Conservation (phyloP, 2,329 filamentous ascomycete genomes). For the Trichoderma polysporum region DNA sequence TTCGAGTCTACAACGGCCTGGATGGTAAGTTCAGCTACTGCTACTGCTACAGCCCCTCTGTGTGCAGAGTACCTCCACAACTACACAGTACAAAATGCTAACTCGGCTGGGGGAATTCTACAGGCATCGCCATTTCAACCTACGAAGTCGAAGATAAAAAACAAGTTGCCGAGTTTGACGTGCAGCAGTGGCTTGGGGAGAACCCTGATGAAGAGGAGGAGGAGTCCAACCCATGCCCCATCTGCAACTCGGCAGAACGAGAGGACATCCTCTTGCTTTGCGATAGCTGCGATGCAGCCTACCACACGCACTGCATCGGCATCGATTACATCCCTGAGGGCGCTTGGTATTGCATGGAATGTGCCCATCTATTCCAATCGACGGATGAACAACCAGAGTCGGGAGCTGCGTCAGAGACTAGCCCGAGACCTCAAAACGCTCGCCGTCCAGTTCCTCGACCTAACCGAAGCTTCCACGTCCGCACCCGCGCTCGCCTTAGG, state of each 20-base stretch:
- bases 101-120: neutral
- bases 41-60: constrained; percentile 14
- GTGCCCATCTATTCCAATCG: constrained; percentile 53
- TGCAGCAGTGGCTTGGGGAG: constrained; percentile 70
- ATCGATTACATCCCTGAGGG: constrained; percentile 73
- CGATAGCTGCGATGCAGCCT: constrained; percentile 84
- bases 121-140: constrained; percentile 56
- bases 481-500: constrained; percentile 59
- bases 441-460: constrained; percentile 36
- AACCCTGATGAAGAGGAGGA: constrained; percentile 71
- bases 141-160: constrained; percentile 76
- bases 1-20: constrained; percentile 76
- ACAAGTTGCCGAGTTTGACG: constrained; percentile 86
- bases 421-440: constrained; percentile 32
- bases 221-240: constrained; percentile 69
- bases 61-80: neutral
- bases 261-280: constrained; percentile 86
- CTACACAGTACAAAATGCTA: neutral
- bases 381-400: constrained; percentile 31
- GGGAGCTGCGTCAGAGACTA: constrained; percentile 34
- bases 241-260: constrained; percentile 79
- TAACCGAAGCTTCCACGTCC: constrained; percentile 40
- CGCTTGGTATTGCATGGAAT: constrained; percentile 90
- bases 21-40: constrained; percentile 62
- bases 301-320: constrained; percentile 89